These are phyloP conservation scores for Marvania coccoides DNA, from an alignment of 139 green algal genomes.

Conservation along the genomic window DNA sequence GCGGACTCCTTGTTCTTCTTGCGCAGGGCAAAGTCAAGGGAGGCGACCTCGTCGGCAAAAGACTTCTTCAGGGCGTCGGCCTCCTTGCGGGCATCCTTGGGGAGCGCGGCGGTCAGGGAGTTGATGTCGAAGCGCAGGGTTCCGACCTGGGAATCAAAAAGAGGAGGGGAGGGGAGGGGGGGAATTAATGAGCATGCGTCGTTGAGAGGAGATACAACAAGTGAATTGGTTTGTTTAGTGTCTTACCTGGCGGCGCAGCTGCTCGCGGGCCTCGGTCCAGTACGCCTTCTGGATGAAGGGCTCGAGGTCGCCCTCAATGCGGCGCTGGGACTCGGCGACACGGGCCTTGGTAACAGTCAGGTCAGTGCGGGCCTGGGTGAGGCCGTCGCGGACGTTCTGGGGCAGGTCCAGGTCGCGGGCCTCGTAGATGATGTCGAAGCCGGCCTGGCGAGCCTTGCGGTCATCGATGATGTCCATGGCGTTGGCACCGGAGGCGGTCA, in stretches of 20 bases:
- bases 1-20: constrained; percentile 70
- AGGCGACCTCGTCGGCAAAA: constrained; percentile 70
- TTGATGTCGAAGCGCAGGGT: constrained; percentile 89
- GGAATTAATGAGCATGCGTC: neutral
- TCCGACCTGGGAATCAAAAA: constrained; percentile 63
- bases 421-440: constrained; percentile 92
- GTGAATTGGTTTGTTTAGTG: neutral
- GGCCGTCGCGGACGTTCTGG: constrained; percentile 64
- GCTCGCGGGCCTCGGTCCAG: constrained; percentile 77
- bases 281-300: constrained; percentile 75
- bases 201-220: neutral
- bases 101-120: constrained; percentile 54
- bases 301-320: constrained; percentile 69
- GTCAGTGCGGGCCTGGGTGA: constrained; percentile 43
- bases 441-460: constrained; percentile 41
- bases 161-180: no score
- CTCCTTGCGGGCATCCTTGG: constrained; percentile 73
- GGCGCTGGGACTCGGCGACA: constrained; percentile 58
- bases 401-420: constrained; percentile 77
- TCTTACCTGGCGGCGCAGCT: constrained; percentile 59
- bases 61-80: constrained; percentile 54
- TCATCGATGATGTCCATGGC: constrained; percentile 79
- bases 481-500: constrained; percentile 26
- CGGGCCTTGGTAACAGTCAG: constrained; percentile 60
- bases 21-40: constrained; percentile 77